phyloP scores from a whole-genome alignment of 106 monocot species.

The Phalaenopsis equestris region DNA sequence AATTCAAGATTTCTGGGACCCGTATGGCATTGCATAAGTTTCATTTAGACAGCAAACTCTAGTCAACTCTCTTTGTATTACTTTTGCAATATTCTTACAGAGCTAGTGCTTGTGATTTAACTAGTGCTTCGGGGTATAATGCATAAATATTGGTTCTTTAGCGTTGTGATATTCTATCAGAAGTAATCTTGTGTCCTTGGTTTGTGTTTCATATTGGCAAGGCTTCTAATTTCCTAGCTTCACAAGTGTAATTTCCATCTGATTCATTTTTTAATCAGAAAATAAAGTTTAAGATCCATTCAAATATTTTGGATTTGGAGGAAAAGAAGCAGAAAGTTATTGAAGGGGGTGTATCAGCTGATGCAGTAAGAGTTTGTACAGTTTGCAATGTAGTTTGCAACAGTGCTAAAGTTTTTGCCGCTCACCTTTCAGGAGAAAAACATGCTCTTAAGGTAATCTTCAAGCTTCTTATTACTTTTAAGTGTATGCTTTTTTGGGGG shows the following conservation, averaged over 20 bases:
- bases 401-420: conserved; percentile 29
- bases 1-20: no score
- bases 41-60: no score
- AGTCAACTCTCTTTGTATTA: no score
- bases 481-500: background rate
- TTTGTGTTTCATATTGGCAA: background rate
- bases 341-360: conserved; percentile 30
- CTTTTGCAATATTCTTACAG: no score
- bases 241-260: background rate
- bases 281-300: background rate
- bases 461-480: background rate
- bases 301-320: conserved; percentile 24
- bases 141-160: background rate
- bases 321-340: conserved; percentile 42
- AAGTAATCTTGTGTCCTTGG: background rate
- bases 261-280: background rate
- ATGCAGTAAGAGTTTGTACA: conserved; percentile 33
- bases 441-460: conserved; percentile 7
- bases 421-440: conserved; percentile 37
- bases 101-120: background rate
- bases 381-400: conserved; percentile 60
- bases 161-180: background rate
- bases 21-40: no score
- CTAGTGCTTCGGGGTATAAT: background rate
- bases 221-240: background rate